Conservation (phyloP, 1,139 yeast species). For the Suhomyces chickasaworum region DNA sequence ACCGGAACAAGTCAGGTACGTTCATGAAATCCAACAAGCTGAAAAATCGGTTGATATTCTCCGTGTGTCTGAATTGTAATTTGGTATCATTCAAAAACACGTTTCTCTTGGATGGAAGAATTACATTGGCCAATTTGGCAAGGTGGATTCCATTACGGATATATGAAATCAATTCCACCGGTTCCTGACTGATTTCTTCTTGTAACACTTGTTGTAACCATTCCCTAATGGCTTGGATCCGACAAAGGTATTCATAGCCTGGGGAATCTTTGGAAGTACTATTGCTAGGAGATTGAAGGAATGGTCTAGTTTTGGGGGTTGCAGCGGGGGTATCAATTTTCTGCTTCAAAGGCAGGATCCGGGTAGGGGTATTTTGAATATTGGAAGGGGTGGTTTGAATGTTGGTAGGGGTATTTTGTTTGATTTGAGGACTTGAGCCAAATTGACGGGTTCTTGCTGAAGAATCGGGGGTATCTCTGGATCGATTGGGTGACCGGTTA, state of each 20-base stretch:
- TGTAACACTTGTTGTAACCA: slow-evolving; percentile 50
- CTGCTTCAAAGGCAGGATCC: slow-evolving; percentile 21
- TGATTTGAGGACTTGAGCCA: neutral
- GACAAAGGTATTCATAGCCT: slow-evolving; percentile 81
- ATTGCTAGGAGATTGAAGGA: slow-evolving; percentile 30
- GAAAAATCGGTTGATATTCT: slow-evolving; percentile 86
- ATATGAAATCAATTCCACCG: slow-evolving; percentile 52
- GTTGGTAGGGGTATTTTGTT: neutral
- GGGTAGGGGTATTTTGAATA: slow-evolving; percentile 6
- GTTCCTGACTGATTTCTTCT: slow-evolving; percentile 58
- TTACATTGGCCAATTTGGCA: slow-evolving; percentile 74
- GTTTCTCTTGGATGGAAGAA: slow-evolving; percentile 64
- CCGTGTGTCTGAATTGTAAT: slow-evolving; percentile 87
- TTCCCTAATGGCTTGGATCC: slow-evolving; percentile 80
- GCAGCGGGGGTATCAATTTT: slow-evolving; percentile 18
- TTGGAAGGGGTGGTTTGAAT: slow-evolving; percentile 4
- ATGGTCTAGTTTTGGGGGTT: slow-evolving; percentile 21
- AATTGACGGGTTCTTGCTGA: neutral
- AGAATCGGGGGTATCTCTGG: slow-evolving; percentile 4
- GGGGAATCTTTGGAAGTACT: slow-evolving; percentile 35
- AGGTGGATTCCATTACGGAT: slow-evolving; percentile 82
- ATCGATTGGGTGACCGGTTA: slow-evolving; percentile 19
- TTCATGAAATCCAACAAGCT: slow-evolving; percentile 67
- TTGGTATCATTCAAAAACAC: slow-evolving; percentile 49
- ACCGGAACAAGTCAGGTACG: slow-evolving; percentile 84